These are phyloP conservation scores for Coffea eugenioides DNA, from an alignment of 257 asterid species.

Conservation along the genomic window DNA sequence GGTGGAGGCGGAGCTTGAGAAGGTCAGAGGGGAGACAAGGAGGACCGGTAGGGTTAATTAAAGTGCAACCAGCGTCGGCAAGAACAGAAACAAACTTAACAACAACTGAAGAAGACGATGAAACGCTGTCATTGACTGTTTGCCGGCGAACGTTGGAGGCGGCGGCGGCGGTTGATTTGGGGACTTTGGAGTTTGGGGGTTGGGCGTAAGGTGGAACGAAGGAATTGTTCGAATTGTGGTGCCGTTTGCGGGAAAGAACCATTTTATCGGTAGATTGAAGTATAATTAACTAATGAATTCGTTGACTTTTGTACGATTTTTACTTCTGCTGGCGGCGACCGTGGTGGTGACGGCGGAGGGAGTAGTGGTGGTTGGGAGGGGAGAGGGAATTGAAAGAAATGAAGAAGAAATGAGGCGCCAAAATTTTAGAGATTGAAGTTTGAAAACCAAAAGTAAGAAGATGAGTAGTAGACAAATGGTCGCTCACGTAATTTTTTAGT, in stretches of 20 bases:
- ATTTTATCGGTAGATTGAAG: background rate
- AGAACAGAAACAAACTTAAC: conserved; percentile 54
- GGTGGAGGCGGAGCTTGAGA: conserved; percentile 57
- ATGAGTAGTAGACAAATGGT: too few relatives aligned
- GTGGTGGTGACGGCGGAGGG: conserved; percentile 8
- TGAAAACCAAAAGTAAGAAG: background rate
- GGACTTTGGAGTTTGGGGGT: conserved; percentile 18
- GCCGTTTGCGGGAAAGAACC: conserved; percentile 25
- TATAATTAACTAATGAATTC: background rate
- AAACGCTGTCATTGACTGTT: conserved; percentile 19
- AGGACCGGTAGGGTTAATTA: conserved; percentile 58
- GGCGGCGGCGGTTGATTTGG: conserved; percentile 21
- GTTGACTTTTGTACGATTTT: background rate
- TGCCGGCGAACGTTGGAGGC: conserved; percentile 22
- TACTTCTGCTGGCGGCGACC: conserved; percentile 2
- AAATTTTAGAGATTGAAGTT: background rate
- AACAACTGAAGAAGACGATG: conserved; percentile 10
- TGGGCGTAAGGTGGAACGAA: conserved; percentile 22
- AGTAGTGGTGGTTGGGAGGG: background rate
- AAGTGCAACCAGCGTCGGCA: conserved; percentile 80
- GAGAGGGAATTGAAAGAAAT: background rate
- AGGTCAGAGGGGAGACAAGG: conserved; percentile 68
- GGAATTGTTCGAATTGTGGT: conserved; percentile 3
- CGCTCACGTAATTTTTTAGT: too few relatives aligned
- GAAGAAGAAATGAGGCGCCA: conserved; percentile 14